A percentile compares a stretch with the other conserved stretches of the same genome.
Evolutionary conservation across 805 yeast genomes (phyloP).

Genomic region (Ogataea haglerorum): DNA sequence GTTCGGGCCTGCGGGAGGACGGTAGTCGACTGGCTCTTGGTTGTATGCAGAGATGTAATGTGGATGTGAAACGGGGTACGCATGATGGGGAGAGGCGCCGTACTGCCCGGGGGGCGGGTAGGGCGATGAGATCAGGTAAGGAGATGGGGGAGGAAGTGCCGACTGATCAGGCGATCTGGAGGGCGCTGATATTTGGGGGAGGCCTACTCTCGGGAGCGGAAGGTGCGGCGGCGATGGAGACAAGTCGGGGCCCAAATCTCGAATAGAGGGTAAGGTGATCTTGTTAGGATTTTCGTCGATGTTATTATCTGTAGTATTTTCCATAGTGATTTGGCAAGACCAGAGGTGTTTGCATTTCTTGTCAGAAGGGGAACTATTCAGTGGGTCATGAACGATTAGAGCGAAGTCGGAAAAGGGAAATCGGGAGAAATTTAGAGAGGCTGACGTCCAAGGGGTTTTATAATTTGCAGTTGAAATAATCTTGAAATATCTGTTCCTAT

Average conservation of each 20-base stretch:
- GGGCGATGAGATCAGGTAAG: background rate
- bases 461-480: background rate
- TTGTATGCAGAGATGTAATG: conserved; percentile 1
- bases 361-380: background rate
- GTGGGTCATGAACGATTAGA: background rate
- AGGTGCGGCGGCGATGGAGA: conserved; percentile 9
- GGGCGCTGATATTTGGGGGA: conserved; percentile 1
- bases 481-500: background rate
- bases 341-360: conserved; percentile 44
- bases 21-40: conserved; percentile 1
- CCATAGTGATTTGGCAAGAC: conserved; percentile 13
- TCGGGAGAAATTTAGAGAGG: background rate
- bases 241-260: conserved; percentile 6
- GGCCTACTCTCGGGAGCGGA: background rate
- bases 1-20: conserved; percentile 2
- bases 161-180: conserved; percentile 1
- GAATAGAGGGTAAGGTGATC: conserved; percentile 17
- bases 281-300: conserved; percentile 1
- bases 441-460: conserved; percentile 5
- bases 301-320: conserved; percentile 5
- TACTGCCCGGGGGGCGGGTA: conserved; percentile 2
- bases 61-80: background rate
- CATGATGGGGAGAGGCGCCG: background rate
- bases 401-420: background rate
- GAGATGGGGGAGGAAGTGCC: background rate